phyloP scores from a whole-genome alignment of 1,284 basidiomycete genomes.

The Puccinia coronata region DNA sequence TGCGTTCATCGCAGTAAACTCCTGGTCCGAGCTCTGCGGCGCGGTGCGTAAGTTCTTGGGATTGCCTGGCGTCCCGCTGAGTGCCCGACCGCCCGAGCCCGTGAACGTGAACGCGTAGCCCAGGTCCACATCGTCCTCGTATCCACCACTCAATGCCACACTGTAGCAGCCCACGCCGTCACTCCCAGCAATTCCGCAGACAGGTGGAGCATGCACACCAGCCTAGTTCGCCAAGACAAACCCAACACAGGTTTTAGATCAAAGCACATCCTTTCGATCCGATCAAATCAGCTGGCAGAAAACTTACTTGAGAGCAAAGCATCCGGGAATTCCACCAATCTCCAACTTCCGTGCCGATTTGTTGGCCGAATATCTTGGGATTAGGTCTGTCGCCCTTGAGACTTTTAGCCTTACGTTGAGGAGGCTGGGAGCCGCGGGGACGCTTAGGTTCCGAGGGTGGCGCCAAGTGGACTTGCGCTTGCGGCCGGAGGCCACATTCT shows the following conservation, averaged over 20 bases:
- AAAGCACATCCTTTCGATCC: not conserved
- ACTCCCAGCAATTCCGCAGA: conserved; percentile 72
- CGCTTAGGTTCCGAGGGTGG: conserved; percentile 4
- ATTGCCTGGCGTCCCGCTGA: conserved; percentile 72
- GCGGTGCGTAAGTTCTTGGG: conserved; percentile 76
- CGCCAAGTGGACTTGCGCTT: conserved; percentile 30
- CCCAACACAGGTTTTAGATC: not conserved
- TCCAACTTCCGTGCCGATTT: conserved; percentile 59
- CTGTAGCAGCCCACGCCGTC: conserved; percentile 70
- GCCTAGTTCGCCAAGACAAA: conserved; percentile 45
- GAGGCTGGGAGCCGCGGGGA: conserved; percentile 8
- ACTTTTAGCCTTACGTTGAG: conserved; percentile 28
- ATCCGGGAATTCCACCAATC: conserved; percentile 53
- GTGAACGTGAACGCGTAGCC: conserved; percentile 74
- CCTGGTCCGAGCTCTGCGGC: conserved; percentile 75
- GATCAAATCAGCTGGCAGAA: not conserved
- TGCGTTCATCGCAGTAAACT: conserved; percentile 72
- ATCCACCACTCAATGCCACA: conserved; percentile 74
- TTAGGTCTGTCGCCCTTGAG: conserved; percentile 43
- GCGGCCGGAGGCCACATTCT: not conserved
- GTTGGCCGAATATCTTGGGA: conserved; percentile 54
- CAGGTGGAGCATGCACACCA: conserved; percentile 64
- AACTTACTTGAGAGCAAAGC: conserved; percentile 46
- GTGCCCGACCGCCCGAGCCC: conserved; percentile 70
- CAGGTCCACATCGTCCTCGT: conserved; percentile 77